A percentile compares a stretch with the other conserved stretches of the same genome.
These are phyloP conservation scores for Candida sithepensis DNA, from an alignment of 805 yeast species.

Conservation along the genomic window DNA sequence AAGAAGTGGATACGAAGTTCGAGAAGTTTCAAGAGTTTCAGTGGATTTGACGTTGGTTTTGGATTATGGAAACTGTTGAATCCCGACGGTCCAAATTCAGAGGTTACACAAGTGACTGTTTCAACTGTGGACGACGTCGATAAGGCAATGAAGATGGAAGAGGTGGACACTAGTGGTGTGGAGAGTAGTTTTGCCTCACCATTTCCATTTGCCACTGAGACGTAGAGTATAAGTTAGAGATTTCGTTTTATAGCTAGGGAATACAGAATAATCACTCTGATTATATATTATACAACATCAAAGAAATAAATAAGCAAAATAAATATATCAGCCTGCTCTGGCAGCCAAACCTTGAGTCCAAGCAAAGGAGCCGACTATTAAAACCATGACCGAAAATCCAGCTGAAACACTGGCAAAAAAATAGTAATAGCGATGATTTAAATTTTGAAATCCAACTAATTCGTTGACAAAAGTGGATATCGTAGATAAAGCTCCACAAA, in stretches of 20 bases:
- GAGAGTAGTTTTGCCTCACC: background rate
- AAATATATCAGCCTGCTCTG: background rate
- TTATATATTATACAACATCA: too few relatives aligned
- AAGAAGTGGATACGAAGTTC: slow-evolving; percentile 15
- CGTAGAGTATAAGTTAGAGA: too few relatives aligned
- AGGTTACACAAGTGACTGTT: background rate
- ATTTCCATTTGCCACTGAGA: background rate
- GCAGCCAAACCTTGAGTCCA: slow-evolving; percentile 55
- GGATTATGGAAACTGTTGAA: slow-evolving; percentile 20
- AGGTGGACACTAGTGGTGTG: background rate
- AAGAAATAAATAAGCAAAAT: background rate
- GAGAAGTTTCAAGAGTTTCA: slow-evolving; percentile 23
- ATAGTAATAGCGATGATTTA: slow-evolving; percentile 42
- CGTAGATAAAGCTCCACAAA: slow-evolving; percentile 36
- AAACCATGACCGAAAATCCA: slow-evolving; percentile 46
- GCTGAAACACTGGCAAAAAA: slow-evolving; percentile 42
- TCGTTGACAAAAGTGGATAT: slow-evolving; percentile 78
- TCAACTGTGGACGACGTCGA: background rate
- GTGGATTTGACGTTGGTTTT: slow-evolving; percentile 23
- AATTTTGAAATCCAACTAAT: slow-evolving; percentile 32
- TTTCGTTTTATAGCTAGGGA: too few relatives aligned
- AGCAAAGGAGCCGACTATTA: slow-evolving; percentile 67
- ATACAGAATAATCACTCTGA: too few relatives aligned
- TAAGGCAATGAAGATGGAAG: background rate
- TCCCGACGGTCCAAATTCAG: slow-evolving; percentile 3